A percentile compares a stretch with the other conserved stretches of the same genome.
These are phyloP conservation scores for Deuterostichococcus epilithicus DNA, from an alignment of 139 green algal species.

Conservation along the genomic window DNA sequence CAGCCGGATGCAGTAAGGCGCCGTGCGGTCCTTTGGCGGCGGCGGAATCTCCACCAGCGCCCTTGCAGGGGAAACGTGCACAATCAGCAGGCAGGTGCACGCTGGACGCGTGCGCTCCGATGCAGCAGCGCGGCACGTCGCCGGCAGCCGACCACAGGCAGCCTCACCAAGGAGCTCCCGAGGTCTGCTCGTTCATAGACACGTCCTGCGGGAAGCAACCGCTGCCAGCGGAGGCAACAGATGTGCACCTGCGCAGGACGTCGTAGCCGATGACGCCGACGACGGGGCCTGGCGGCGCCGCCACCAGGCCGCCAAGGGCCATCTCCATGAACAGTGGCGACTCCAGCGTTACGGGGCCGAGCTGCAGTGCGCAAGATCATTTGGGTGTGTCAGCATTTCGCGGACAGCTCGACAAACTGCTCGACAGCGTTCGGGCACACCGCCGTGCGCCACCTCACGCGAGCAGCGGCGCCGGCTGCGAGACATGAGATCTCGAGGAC, in stretches of 20 bases:
- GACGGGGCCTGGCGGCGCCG: conserved; percentile 1
- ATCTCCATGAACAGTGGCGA: conserved; percentile 9
- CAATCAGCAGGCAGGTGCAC: background rate
- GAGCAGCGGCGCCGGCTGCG: no score
- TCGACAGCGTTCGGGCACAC: no score
- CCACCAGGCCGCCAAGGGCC: conserved; percentile 10
- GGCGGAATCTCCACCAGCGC: conserved; percentile 16
- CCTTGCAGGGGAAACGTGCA: conserved; percentile 2
- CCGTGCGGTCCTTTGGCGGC: background rate
- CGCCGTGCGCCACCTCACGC: no score
- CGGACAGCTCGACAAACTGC: no score
- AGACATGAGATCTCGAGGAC: no score
- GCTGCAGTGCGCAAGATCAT: background rate
- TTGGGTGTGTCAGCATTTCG: no score
- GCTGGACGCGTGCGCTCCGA: background rate
- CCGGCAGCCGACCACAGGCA: no score
- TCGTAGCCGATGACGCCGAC: conserved; percentile 26
- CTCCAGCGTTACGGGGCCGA: conserved; percentile 1
- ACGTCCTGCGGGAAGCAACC: background rate
- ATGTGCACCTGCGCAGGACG: background rate
- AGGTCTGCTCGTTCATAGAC: background rate
- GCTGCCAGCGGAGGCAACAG: background rate
- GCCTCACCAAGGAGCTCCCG: background rate
- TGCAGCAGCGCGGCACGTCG: background rate
- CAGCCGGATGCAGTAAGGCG: background rate